phyloP scores from a whole-genome alignment of 805 yeast genomes.

The Cyberlindnera suaveolens region DNA sequence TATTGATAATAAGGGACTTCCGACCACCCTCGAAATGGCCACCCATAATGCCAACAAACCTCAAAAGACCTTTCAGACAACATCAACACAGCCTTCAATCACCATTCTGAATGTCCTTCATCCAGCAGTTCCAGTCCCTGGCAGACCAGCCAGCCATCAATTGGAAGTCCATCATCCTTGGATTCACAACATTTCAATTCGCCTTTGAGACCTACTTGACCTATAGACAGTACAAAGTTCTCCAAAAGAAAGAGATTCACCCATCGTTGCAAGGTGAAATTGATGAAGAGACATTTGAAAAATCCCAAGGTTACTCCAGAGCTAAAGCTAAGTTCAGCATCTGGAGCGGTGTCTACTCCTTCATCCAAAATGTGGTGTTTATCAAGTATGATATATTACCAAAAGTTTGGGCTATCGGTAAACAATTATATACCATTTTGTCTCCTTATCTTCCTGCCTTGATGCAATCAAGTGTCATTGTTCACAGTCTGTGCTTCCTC shows the following conservation, averaged over 20 bases:
- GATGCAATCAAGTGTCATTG: slow-evolving; percentile 49
- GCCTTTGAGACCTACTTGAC: slow-evolving; percentile 68
- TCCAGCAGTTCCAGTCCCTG: slow-evolving; percentile 37
- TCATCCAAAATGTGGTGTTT: slow-evolving; percentile 50
- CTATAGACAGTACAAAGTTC: slow-evolving; percentile 69
- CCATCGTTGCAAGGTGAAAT: slow-evolving; percentile 59
- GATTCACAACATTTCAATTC: slow-evolving; percentile 70
- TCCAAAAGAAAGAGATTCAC: slow-evolving; percentile 57
- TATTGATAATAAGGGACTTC: too few relatives aligned
- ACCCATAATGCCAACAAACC: neutral
- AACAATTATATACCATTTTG: slow-evolving; percentile 27
- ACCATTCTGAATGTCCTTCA: slow-evolving; percentile 18
- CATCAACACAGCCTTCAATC: too few relatives aligned
- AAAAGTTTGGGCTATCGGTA: slow-evolving; percentile 48
- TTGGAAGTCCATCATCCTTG: slow-evolving; percentile 74
- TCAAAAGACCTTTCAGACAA: too few relatives aligned
- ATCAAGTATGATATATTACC: slow-evolving; percentile 63
- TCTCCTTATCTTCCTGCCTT: slow-evolving; percentile 24
- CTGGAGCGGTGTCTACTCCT: slow-evolving; percentile 42
- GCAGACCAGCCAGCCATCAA: slow-evolving; percentile 65
- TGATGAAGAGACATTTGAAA: slow-evolving; percentile 63
- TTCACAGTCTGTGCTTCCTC: slow-evolving; percentile 66
- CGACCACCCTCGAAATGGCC: neutral
- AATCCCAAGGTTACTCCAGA: slow-evolving; percentile 71
- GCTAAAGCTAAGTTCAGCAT: slow-evolving; percentile 72